Evolutionary conservation across 768 basidiomycete genomes (phyloP), one percentile per base, ranked within the genome.

Genomic region (Amanita pseudoporphyria): DNA sequence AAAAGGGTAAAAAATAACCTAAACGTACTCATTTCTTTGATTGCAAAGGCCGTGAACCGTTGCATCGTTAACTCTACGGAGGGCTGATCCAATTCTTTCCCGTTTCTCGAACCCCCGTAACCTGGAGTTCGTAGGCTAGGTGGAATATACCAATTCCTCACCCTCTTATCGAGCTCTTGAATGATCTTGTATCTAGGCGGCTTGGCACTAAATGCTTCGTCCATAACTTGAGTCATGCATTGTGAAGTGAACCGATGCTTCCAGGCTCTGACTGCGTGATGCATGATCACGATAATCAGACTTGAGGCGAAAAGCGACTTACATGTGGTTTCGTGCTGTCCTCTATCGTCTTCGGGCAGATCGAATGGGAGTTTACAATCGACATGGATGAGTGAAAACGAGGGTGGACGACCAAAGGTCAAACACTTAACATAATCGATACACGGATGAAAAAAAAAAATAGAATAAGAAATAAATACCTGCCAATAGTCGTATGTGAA

Each of bases 401-500:
- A 83, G 2, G 82, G 82, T 3, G 83, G 83, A 6, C 83, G 73
- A 48, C 82, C 82, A 62, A 79, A 84, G 9, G 82, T 84, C 52
- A 86, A 62, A 58, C 81, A 82, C 83, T 86, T 56, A 14, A 39
- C n/a, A n/a, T n/a, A 49, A 5, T 19, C 7, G 16, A 16, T 22
- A n/a, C n/a, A n/a, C 14, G 31, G 47, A 31, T 32, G 22, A 38
- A 24, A 40, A 26, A 53, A 6, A 48, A 52, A 42, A 55, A 31
- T 16, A 13, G 26, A 52, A 52, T 18, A n/a, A 49, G 22, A 4
- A 19, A 18, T 21, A 47, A 52, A n/a, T 36, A 82, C 83, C 78
- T 82, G 81, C 78, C 78, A 82, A 2, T 79, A 79, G 57, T 84
- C 82, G 54, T 83, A 83, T 6, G 78, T 79, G 55, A 78, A 69